Evolutionary conservation across 768 basidiomycete genomes (phyloP), one percentile per base, ranked within the genome.

Genomic region (Naematelia encephala): DNA sequence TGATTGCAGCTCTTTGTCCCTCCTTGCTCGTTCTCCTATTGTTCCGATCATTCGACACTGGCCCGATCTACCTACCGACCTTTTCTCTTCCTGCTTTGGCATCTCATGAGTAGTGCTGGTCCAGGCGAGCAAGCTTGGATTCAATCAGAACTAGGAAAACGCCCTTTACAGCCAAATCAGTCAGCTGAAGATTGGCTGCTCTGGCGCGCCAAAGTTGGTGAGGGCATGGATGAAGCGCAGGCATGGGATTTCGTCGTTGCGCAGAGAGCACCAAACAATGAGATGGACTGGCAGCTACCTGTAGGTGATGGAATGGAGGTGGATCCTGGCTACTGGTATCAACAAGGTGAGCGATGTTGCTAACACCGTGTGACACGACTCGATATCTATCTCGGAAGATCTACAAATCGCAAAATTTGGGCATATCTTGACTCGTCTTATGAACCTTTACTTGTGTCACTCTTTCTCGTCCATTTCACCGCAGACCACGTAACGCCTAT

Each of bases 151-250:
- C 39, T 68, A 11, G 22, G 13, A 2, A 13, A 26, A 5, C 19
- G 51, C 19, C 67, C 67, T 30, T 56, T 64, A 0, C 29, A 39
- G n/a, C n/a, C 34, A 8, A 58, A 54, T 25, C 54, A 56, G 54
- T 56, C 60, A 14, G 63, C 67, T 4, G 63, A 62, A 44, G 51
- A 57, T 23, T 68, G 67, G 67, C 26, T 68, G 27, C 39, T 62
- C 26, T 60, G 50, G 51, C 43, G 67, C 42, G 58, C 57, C 29
- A 62, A 59, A 56, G 49, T 68, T 2, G 54, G 57, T 16, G 63
- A 68, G 34, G 67, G 67, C 1, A 46, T 51, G 43, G 54, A 43
- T 13, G 63, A 64, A 27, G 54, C 22, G 11, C 60, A 57, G n/a
- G 67, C 67, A n/a, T 64, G 67, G 63, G 30, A 39, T 13, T 14